Evolutionary conservation across 2,329 filamentous ascomycete species (phyloP), one percentile per base, ranked within the genome.

Genomic region (Fusarium nodosum): DNA sequence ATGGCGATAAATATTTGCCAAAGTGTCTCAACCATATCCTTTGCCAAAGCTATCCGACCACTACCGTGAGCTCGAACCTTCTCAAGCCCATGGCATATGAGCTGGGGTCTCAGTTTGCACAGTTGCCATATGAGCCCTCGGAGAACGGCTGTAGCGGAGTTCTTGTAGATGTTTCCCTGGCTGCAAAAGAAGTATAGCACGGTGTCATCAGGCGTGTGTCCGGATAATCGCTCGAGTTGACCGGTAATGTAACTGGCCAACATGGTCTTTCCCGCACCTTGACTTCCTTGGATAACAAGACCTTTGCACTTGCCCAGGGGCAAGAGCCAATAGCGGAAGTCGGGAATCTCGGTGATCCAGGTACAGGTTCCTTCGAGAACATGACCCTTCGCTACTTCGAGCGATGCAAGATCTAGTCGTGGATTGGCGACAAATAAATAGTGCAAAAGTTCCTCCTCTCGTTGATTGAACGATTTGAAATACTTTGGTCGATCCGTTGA

Each of bases 171-270:
- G 7, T 64, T 44, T 16, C 64, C 56, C 11, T 55, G 24, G 31
- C 28, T 51, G 22, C 65, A 68, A 18, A 68, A 68, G 24, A 64
- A 68, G 41, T 68, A 68, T n/a, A 60, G 20, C 0, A 68, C 33
- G 3, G 33, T 46, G 2, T 60, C 51, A 2, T 18, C 34, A 3
- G 48, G n/a, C 4, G 39, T 48, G 1, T 31, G 34, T 7, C 26
- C 6, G 0, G 50, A 20, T 1, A 64, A 13, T 3, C 31, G 16
- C 4, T 64, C 64, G 13, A 68, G 41, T 13, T 68, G 41, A 24
- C 63, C 44, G 3, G 46, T 46, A 2, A 68, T 24, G 24, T 52
- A 57, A 5, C 54, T 60, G 1, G 64, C 31, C 2, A 65, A 4
- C 51, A 61, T 64, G 5, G 55, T 64, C 41, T 68, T 68, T 7